Evolutionary conservation across 1,284 basidiomycete genomes (phyloP).

Genomic region (Leucoagaricus sp.): DNA sequence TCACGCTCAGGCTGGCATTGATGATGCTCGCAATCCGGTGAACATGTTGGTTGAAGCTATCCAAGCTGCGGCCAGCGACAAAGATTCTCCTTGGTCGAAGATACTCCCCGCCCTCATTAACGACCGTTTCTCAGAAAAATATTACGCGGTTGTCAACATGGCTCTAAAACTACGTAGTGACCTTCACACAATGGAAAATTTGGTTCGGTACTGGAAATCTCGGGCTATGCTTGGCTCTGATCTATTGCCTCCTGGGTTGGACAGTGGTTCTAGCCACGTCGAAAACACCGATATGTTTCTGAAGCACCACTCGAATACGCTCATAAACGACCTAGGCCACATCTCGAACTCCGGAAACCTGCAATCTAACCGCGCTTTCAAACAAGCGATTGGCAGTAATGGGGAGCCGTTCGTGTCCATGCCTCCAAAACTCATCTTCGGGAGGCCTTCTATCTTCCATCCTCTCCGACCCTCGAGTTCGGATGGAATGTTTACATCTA

Average conservation of each 20-base stretch:
- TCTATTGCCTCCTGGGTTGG: neutral
- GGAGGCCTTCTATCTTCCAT: too few relatives aligned
- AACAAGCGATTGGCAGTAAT: neutral
- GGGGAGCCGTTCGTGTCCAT: too few relatives aligned
- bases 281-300: neutral
- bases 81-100: slow-evolving; percentile 43
- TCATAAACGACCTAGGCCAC: slow-evolving; percentile 28
- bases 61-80: slow-evolving; percentile 39
- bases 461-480: neutral
- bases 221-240: slow-evolving; percentile 30
- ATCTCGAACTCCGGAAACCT: slow-evolving; percentile 38
- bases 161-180: slow-evolving; percentile 46
- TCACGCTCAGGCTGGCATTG: slow-evolving; percentile 28
- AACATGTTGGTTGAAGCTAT: slow-evolving; percentile 49
- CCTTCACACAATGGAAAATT: slow-evolving; percentile 42
- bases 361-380: neutral
- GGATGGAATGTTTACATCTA: neutral
- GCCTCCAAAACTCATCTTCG: too few relatives aligned
- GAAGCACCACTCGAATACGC: neutral
- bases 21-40: slow-evolving; percentile 36
- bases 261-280: neutral
- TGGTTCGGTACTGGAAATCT: slow-evolving; percentile 50
- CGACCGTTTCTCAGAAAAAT: slow-evolving; percentile 43
- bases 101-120: slow-evolving; percentile 47
- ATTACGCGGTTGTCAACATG: slow-evolving; percentile 48